Base-by-base conservation (phyloP, 169 alveolate genomes). In the Amoebophrya sp. region DNA sequence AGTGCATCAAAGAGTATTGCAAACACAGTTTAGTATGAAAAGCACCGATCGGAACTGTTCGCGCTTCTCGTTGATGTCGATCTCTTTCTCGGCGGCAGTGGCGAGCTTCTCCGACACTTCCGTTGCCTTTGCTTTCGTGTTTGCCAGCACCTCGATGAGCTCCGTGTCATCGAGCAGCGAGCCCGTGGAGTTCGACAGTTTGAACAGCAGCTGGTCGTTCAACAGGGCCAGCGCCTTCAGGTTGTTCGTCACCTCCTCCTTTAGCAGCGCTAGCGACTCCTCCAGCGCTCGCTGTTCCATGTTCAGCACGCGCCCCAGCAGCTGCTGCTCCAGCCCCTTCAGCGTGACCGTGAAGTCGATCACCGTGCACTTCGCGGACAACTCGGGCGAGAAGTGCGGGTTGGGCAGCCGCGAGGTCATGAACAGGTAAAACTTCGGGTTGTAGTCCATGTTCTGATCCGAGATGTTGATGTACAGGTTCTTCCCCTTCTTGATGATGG, bases 291-390 rank as follows among this genome's bases (percentile, higher is more conserved):
- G 96, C 92, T 97, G 98, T 92, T 97, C 99, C 95, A 97, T 98
- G 58, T 98, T 95, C 90, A 98, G 95, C 92, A 98, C 98, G 90
- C 98, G 95, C 41, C 99, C 99, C 90, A 97, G 97, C 90, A 98
- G 95, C 96, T 98, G 99, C 92, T 98, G 99, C 95, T 97, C 99
- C 88, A 98, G 95, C 88, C 99, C 97, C 92, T 95, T 94, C 91
- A 97, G 96, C 70, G 99, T 98, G 93, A 97, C 99, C 90, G 99
- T 97, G 95, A 98, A 98, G 95, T 98, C 99, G 92, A 97, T 98
- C 91, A 98, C 98, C 20, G 99, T 97, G 58, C 99, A 96, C 93
- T 97, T 97, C 70, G 99, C 99, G 29, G 98, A 97, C 31, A 98
- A 95, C 94, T 98, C 99, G 23, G 99, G 99, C 18, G 98, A 95